These are phyloP conservation scores for Tylopilus rubrobrunneus DNA, from an alignment of 768 basidiomycete genomes.

Conservation along the genomic window DNA sequence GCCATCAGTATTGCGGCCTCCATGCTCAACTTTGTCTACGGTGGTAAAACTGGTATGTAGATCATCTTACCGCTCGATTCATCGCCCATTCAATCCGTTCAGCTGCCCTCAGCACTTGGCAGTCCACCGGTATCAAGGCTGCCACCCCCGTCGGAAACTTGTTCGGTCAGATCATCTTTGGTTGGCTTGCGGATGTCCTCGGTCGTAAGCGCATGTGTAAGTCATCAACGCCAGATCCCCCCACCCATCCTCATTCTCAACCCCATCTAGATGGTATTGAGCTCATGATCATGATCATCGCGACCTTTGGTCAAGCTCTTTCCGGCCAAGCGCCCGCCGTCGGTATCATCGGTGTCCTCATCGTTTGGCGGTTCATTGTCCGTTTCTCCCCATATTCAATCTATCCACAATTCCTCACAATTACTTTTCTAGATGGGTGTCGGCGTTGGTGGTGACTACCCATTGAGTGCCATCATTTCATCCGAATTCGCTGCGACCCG, in stretches of 20 bases:
- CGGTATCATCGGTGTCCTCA: constrained; percentile 67
- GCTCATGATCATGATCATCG: constrained; percentile 78
- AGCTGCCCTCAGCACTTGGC: constrained; percentile 43
- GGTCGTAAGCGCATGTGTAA: constrained; percentile 80
- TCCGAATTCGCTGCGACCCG: constrained; percentile 83
- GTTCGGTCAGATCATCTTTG: constrained; percentile 72
- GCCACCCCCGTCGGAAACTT: constrained; percentile 76
- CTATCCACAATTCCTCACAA: not conserved
- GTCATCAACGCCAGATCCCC: constrained; percentile 21
- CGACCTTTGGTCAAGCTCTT: constrained; percentile 76
- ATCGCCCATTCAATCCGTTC: not conserved
- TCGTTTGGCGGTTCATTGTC: constrained; percentile 81
- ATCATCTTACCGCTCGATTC: not conserved
- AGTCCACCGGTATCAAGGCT: constrained; percentile 75
- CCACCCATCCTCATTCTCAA: not conserved
- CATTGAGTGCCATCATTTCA: constrained; percentile 79
- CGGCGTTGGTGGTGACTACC: constrained; percentile 90
- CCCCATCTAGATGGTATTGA: constrained; percentile 41
- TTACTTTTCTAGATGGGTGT: constrained; percentile 53
- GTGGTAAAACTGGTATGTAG: constrained; percentile 21
- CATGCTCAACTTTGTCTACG: constrained; percentile 85
- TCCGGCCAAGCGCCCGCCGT: constrained; percentile 65
- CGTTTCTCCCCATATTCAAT: constrained; percentile 10
- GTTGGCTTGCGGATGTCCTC: constrained; percentile 73
- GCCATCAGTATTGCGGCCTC: constrained; percentile 81